Evolutionary conservation across 2,329 filamentous ascomycete species (phyloP).

Genomic region (Fusarium mexicanum): DNA sequence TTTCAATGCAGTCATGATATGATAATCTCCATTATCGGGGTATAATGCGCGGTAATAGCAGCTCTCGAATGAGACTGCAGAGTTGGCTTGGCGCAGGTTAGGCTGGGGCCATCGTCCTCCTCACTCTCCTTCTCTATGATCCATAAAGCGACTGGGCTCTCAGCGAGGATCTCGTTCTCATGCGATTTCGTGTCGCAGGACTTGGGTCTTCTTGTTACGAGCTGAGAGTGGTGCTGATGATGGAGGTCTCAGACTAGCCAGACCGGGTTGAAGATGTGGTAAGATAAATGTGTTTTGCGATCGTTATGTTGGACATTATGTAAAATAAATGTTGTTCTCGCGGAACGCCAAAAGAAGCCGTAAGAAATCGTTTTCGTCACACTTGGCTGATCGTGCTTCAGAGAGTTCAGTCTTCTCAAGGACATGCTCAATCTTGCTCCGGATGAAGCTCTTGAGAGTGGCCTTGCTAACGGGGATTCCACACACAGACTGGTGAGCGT

Average conservation of each 20-base stretch:
- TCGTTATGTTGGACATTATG: background rate
- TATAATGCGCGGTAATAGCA: background rate
- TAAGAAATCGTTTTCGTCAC: conserved; percentile 11
- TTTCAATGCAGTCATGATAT: background rate
- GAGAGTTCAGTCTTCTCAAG: conserved; percentile 7
- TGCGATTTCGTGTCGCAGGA: background rate
- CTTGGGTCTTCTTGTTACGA: background rate
- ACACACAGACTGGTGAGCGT: conserved; percentile 12
- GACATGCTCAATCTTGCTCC: conserved; percentile 9
- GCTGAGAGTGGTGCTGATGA: background rate
- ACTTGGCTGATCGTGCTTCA: conserved; percentile 11
- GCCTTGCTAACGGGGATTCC: conserved; percentile 8
- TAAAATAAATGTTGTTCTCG: conserved; percentile 12
- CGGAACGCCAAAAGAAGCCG: conserved; percentile 14
- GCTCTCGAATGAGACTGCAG: background rate
- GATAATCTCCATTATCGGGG: background rate
- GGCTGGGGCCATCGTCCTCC: background rate
- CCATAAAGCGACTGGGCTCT: background rate
- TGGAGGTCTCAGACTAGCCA: background rate
- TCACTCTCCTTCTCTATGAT: background rate
- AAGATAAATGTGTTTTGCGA: background rate
- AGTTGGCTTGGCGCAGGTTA: background rate
- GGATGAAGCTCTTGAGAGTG: conserved; percentile 11
- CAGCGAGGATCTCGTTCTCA: background rate
- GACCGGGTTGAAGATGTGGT: background rate